phyloP scores from a whole-genome alignment of 1,139 yeast genomes.

The Tardiomyces blankii region DNA sequence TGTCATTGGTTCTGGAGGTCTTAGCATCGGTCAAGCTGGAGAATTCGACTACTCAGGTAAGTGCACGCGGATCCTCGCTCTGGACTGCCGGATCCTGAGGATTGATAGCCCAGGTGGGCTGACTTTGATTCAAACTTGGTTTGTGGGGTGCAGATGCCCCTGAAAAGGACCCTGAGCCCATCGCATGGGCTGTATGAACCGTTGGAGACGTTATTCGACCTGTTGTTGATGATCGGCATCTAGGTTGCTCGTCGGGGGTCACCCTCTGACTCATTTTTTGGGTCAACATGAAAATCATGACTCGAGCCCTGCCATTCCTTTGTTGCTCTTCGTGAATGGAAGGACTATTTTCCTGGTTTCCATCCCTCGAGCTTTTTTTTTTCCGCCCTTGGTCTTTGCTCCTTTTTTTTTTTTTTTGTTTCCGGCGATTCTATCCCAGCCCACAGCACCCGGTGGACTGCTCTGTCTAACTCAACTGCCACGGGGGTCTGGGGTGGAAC shows the following conservation, averaged over 20 bases:
- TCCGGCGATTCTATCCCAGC: no score
- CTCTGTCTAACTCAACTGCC: no score
- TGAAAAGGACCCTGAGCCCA: background rate
- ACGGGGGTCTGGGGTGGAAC: no score
- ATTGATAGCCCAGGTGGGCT: background rate
- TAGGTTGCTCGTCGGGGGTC: background rate
- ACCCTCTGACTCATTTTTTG: background rate
- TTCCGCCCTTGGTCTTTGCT: no score
- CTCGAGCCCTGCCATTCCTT: no score
- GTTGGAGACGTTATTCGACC: background rate
- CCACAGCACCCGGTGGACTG: no score
- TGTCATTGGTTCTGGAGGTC: conserved; percentile 95
- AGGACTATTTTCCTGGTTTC: no score
- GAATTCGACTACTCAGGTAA: conserved; percentile 92
- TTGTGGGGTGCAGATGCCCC: background rate
- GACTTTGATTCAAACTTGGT: background rate
- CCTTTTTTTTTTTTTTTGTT: no score
- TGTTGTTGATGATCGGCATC: background rate
- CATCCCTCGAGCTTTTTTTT: no score
- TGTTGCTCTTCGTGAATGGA: no score
- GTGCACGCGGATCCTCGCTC: background rate
- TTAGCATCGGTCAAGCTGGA: conserved; percentile 98
- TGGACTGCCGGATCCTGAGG: background rate
- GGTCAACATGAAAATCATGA: no score
- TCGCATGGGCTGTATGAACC: no score